These are phyloP conservation scores for Reticulascus tulasneorum DNA, from an alignment of 2,329 filamentous ascomycete species.

Conservation along the genomic window DNA sequence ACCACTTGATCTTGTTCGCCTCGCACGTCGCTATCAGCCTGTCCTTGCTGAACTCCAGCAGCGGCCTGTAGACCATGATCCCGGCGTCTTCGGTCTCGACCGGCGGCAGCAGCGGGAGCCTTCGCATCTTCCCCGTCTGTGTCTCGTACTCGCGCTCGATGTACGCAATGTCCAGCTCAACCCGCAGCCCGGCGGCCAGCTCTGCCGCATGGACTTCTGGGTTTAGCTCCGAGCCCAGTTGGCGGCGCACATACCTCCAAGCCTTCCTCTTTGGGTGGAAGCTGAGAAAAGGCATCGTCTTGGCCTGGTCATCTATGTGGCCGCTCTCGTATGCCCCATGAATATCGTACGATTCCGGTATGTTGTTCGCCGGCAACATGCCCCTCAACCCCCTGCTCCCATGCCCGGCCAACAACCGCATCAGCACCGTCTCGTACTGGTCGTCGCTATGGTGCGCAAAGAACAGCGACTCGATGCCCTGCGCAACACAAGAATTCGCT, in stretches of 20 bases:
- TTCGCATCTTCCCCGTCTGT: slow-evolving; percentile 6
- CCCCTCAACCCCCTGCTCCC: slow-evolving; percentile 67
- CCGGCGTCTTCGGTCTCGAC: slow-evolving; percentile 59
- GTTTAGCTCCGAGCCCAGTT: slow-evolving; percentile 18
- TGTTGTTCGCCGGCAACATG: slow-evolving; percentile 60
- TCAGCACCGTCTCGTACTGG: slow-evolving; percentile 83
- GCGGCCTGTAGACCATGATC: slow-evolving; percentile 62
- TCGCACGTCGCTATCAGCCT: slow-evolving; percentile 72
- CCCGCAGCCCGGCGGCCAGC: slow-evolving; percentile 4
- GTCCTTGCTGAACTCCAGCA: slow-evolving; percentile 68
- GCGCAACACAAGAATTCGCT: slow-evolving; percentile 53
- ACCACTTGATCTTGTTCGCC: slow-evolving; percentile 65
- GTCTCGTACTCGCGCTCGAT: slow-evolving; percentile 17
- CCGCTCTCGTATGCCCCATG: slow-evolving; percentile 69
- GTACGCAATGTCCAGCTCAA: slow-evolving; percentile 13
- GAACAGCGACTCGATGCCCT: slow-evolving; percentile 58
- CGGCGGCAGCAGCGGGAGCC: slow-evolving; percentile 12
- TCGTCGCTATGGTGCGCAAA: slow-evolving; percentile 88
- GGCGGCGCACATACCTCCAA: slow-evolving; percentile 11
- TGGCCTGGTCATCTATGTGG: slow-evolving; percentile 42
- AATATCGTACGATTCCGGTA: slow-evolving; percentile 81
- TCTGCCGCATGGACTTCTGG: slow-evolving; percentile 21
- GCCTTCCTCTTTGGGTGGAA: slow-evolving; percentile 27
- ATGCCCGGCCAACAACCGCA: slow-evolving; percentile 68
- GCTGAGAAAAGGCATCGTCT: slow-evolving; percentile 31